Evolutionary conservation across 2,329 filamentous ascomycete genomes (phyloP).

Genomic region (Ascomycota sp.): DNA sequence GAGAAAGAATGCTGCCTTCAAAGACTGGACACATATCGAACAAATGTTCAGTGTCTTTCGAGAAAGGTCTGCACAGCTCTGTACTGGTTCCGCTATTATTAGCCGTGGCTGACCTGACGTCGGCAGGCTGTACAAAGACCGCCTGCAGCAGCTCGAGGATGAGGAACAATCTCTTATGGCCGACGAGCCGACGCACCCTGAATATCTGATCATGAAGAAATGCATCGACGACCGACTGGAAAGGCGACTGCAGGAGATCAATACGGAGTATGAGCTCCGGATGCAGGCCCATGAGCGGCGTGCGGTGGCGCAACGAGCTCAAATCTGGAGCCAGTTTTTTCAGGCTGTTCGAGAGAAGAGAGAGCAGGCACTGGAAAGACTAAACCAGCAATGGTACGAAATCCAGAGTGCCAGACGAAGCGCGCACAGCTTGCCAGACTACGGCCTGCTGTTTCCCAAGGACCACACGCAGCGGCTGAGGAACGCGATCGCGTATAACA

Average conservation of each 20-base stretch:
- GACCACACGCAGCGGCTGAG: conserved; percentile 57
- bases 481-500: conserved; percentile 82
- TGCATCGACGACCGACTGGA: conserved; percentile 67
- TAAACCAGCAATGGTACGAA: conserved; percentile 81
- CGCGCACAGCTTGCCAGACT: conserved; percentile 63
- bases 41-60: conserved; percentile 74
- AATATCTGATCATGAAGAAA: conserved; percentile 77
- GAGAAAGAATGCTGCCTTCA: conserved; percentile 60
- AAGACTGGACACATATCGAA: conserved; percentile 62
- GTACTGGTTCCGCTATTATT: not conserved
- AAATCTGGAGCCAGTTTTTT: conserved; percentile 79
- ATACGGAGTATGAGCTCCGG: conserved; percentile 53
- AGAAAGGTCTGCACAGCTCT: conserved; percentile 36
- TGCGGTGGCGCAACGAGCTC: conserved; percentile 62
- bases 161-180: conserved; percentile 42
- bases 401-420: conserved; percentile 77
- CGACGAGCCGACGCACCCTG: conserved; percentile 58
- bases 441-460: conserved; percentile 60
- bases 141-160: conserved; percentile 59
- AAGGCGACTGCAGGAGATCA: conserved; percentile 58
- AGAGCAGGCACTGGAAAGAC: conserved; percentile 56
- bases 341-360: conserved; percentile 69
- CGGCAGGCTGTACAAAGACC: conserved; percentile 65
- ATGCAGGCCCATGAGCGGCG: conserved; percentile 52
- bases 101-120: not conserved